These are phyloP conservation scores for Venturia asperata DNA, from an alignment of 2,329 filamentous ascomycete species.

Conservation along the genomic window DNA sequence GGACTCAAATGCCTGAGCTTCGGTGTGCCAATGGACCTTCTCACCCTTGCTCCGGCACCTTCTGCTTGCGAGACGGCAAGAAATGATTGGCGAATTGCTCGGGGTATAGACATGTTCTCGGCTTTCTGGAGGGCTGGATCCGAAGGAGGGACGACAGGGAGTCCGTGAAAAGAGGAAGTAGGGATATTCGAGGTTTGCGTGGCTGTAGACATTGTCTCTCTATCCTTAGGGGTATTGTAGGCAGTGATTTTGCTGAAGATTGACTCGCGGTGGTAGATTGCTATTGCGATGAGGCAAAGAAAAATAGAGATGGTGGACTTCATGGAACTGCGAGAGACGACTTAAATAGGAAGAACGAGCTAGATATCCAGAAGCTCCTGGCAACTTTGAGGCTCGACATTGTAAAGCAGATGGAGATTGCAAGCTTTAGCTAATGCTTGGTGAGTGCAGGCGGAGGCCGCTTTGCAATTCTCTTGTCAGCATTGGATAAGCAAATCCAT, in stretches of 20 bases:
- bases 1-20: constrained; percentile 75
- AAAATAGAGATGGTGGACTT: constrained; percentile 21
- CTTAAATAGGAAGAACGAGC: constrained; percentile 4
- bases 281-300: constrained; percentile 19
- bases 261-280: constrained; percentile 17
- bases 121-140: constrained; percentile 38
- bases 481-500: constrained; percentile 5
- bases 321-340: neutral
- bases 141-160: constrained; percentile 43
- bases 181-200: constrained; percentile 5
- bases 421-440: constrained; percentile 11
- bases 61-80: constrained; percentile 79
- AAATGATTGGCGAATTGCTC: constrained; percentile 76
- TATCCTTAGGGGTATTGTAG: neutral
- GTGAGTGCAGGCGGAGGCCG: neutral
- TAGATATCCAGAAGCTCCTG: constrained; percentile 11
- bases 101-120: constrained; percentile 57
- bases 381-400: constrained; percentile 9
- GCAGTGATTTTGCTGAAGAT: neutral
- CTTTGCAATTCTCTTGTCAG: neutral
- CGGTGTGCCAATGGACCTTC: constrained; percentile 79
- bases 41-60: constrained; percentile 78
- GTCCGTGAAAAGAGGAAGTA: constrained; percentile 37
- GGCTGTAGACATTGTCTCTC: neutral
- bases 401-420: constrained; percentile 10